These are phyloP conservation scores for Paraconiothyrium sp. DNA, from an alignment of 2,329 filamentous ascomycete species.

Conservation along the genomic window DNA sequence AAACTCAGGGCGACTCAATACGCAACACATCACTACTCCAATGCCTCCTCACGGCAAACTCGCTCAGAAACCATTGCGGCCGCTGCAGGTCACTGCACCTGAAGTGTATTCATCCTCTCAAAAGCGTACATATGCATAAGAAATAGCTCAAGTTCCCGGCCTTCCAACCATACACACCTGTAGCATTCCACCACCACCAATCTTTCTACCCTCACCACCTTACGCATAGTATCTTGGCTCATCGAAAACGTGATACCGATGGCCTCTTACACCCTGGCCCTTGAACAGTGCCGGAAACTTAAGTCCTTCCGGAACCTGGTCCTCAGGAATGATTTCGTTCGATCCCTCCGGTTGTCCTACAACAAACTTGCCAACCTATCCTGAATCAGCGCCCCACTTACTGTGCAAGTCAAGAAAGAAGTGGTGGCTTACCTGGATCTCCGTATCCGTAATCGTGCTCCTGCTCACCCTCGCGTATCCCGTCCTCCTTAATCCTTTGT, in stretches of 20 bases:
- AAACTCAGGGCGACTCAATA: too few relatives aligned
- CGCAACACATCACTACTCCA: too few relatives aligned
- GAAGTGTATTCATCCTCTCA: background rate
- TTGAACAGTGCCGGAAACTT: slow-evolving; percentile 87
- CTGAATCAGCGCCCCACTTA: slow-evolving; percentile 17
- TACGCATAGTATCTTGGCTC: slow-evolving; percentile 60
- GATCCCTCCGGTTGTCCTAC: slow-evolving; percentile 75
- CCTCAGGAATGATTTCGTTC: slow-evolving; percentile 74
- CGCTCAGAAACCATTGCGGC: too few relatives aligned
- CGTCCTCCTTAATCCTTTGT: slow-evolving; percentile 84
- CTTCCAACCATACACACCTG: background rate
- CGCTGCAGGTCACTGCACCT: too few relatives aligned
- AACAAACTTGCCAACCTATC: slow-evolving; percentile 85
- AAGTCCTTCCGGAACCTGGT: slow-evolving; percentile 77
- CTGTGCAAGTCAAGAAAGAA: background rate
- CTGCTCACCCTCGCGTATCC: slow-evolving; percentile 91
- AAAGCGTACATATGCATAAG: slow-evolving; percentile 1
- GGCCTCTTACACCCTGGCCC: slow-evolving; percentile 85
- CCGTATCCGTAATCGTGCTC: slow-evolving; percentile 94
- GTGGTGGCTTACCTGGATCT: slow-evolving; percentile 76
- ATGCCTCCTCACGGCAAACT: too few relatives aligned
- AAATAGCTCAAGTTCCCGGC: background rate
- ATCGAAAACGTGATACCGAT: slow-evolving; percentile 94
- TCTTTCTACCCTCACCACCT: background rate
- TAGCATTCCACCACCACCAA: background rate